Evolutionary conservation across 768 basidiomycete genomes (phyloP), one percentile per base, ranked within the genome.

Genomic region (Rhodotorula taiwanensis): DNA sequence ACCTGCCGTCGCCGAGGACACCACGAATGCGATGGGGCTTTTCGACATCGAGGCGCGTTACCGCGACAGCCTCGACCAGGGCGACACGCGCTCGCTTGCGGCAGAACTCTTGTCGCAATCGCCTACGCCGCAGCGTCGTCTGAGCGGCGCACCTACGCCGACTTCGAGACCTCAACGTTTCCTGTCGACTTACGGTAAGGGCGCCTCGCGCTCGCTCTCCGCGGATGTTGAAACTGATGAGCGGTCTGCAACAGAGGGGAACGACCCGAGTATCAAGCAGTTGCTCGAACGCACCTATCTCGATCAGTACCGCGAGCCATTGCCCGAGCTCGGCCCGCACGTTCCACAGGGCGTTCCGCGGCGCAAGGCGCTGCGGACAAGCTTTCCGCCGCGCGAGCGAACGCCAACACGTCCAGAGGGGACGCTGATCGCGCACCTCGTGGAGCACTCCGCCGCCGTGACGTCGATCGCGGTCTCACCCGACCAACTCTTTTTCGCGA

Each of bases 321-420:
- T 90, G 61, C 81, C 86, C 33, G 93, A 99, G 71, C 94, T 99
- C 72, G 94, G 94, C 10, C 92, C 93, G 6, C 83, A 82, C 55
- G 83, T 93, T 8, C 84, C 87, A 59, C 85, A 88, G 62, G 88
- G 88, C 0, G 86, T 90, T 10, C 76, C 88, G 27, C 83, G 90
- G 28, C 82, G 89, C 42, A 83, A 89, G 11, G 79, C 85, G 0
- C 80, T 82, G 7, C 81, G 91, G 27, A 83, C 88, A 60, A 82
- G 79, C 53, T 85, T 87, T 71, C 78, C 82, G 5, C 75, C 82
- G 5, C 82, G 89, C 36, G 88, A 91, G 69, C 82, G 81, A 74
- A 61, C 62, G 28, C 66, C 71, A 10, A 80, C 83, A 27, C 83
- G 83, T 7, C 79, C 84, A 2, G 90, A 93, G 67, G 86, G 88